Evolutionary conservation across 495 filamentous ascomycete species (phyloP), one percentile per base, ranked within the genome.

Genomic region (Lepraria neglecta): DNA sequence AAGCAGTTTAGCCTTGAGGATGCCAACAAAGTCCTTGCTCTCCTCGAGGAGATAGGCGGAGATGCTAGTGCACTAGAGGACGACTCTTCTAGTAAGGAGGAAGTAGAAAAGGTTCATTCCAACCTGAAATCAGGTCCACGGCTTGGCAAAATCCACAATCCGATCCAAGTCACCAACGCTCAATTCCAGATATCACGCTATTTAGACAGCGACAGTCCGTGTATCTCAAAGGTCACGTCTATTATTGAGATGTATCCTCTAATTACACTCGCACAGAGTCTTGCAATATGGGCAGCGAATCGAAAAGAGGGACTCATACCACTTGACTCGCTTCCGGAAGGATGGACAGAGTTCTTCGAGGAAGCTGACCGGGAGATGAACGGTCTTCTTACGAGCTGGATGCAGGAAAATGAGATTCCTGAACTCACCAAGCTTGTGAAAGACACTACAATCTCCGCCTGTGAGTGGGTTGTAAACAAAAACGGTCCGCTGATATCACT

Each of bases 201-300:
- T 46, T 46, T n/a, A 46, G 15, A 46, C 44, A 46, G 44, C 44
- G 17, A 46, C 19, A 46, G 44, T 46, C 44, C 15, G 17, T 46
- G 15, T 46, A 17, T 46, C 19, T 46, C 44, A n/a, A 46, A 46
- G 44, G 15, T 46, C 44, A 46, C 15, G 44, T 46, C 44, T 46
- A 46, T 46, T 14, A 46, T 46, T n/a, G 15, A 46, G 44, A 46
- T 46, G 44, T 21, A 46, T 46, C 44, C 44, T 46, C 44, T 46
- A 46, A 46, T 46, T 46, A 46, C 44, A n/a, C 44, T 46, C 44
- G 44, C 44, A 46, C 44, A 46, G 44, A n/a, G 44, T 46, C 44
- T 46, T 46, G 44, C 15, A 21, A 46, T 14, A 46, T 46, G 44
- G 44, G 44, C 15, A 46, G 44, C 44, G 44, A 46, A 46, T 5